Conservation (phyloP, 345 rosid species). For the Theobroma cacao region DNA sequence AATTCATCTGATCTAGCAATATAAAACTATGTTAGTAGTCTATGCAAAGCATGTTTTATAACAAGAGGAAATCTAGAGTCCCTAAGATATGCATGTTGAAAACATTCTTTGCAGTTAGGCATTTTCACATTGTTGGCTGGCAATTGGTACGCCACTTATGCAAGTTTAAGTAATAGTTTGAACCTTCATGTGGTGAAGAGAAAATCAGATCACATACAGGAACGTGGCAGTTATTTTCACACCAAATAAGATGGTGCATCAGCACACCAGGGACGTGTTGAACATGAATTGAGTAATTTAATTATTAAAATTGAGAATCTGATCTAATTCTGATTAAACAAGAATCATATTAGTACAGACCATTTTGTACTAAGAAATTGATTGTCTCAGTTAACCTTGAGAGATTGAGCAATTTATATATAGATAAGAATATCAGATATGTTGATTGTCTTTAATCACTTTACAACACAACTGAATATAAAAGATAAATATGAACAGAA, state of each 20-base stretch:
- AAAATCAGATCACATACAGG: not conserved
- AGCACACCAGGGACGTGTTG: not conserved
- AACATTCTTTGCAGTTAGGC: not conserved
- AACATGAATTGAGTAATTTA: not conserved
- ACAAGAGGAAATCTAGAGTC: not conserved
- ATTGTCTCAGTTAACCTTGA: not conserved
- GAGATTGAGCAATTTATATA: not conserved
- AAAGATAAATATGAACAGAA: not conserved
- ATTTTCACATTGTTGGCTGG: not conserved
- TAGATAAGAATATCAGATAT: not conserved
- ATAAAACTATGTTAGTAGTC: conserved; percentile 16
- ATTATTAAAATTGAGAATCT: not conserved
- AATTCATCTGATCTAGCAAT: conserved; percentile 56
- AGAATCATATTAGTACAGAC: not conserved
- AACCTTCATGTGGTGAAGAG: not conserved
- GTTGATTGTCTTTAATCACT: not conserved
- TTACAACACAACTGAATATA: not conserved
- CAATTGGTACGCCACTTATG: not conserved
- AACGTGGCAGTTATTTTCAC: not conserved
- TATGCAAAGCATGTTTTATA: not conserved
- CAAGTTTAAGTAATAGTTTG: not conserved
- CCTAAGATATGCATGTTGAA: not conserved
- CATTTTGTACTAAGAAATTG: no score
- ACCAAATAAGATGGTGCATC: not conserved
- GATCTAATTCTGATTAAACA: not conserved